Base-by-base conservation (phyloP, 2,329 filamentous ascomycete species). In the Colletotrichum eremochloae region DNA sequence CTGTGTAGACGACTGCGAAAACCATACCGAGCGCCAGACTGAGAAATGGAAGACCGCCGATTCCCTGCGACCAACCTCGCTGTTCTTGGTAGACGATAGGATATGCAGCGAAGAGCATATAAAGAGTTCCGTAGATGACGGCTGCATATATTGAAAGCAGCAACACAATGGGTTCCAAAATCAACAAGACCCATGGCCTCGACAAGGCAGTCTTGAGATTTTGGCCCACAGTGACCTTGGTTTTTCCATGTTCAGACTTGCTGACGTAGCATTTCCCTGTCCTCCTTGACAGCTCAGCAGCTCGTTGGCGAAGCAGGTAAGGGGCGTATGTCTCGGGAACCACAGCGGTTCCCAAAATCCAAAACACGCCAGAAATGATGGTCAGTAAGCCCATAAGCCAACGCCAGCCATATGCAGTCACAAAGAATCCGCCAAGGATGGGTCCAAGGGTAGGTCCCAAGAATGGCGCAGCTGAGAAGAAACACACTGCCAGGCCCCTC, bases 1-100 rank as follows among this genome's bases (percentile, higher is more conserved):
- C 78, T 64, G 82, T 84, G 75, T 88, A 88, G 7, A 79, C 74
- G 1, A 90, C 84, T 1, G 89, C 89, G 9, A 84, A 67, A 3
- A 91, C 75, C 85, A 93, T 92, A 64, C 93, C 92, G 33, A 93
- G 86, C 11, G 89, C 86, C 6, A 94, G 88, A 50, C 92, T 92
- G 29, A 94, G 78, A 79, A 94, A 93, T 0, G 92, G 85, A 0
- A 93, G 84, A 24, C 91, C 90, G 42, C 89, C 87, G 40, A 90
- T 83, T 40, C 89, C 89, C 44, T 84, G 78, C 20, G 83, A 86
- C 89, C 90, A 93, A 48, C 88, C 88, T 62, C 90, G 87, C 46
- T 83, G 76, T 73, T 86, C 75, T 75, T 91, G 86, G 79, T 91
- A 94, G 31, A 94, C 91, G 75, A 93, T 90, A 2, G 89, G 88